Evolutionary conservation across 495 filamentous ascomycete genomes (phyloP), one percentile per base, ranked within the genome.

Genomic region (Penicillium verhagenii): DNA sequence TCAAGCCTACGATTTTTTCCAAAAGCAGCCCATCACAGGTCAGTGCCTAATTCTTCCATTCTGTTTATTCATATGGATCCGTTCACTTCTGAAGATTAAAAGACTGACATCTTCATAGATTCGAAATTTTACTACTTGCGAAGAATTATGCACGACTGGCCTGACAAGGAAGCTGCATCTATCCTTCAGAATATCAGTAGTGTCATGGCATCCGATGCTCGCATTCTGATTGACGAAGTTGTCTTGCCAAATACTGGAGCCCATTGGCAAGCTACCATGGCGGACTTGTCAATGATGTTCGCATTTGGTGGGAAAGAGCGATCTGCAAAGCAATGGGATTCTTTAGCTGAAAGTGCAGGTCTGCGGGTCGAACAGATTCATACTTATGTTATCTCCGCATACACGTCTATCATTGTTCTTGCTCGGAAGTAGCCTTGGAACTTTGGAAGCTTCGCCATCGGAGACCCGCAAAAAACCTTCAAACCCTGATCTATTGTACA

Each of bases 1-100:
- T 13, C 64, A 74, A 50, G 67, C 58, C 1, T 63, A 82, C 24
- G 69, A 83, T 60, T 82, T 86, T 64, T 83, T 78, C 52, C 60
- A 69, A 14, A 49, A 59, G 19, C 79, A 86, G 57, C 66, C 73
- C 0, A 57, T 85, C 11, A 71, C 69, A 72, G 58, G 73, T 74
- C 18, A 25, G 40, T 57, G 20, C 21, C 16, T 9, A 1, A 5
- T 21, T 21, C 2, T n/a, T 21, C 24, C 7, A 25, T 29, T 20
- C 8, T 3, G 4, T 9, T 4, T 38, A 47, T 28, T 7, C 6
- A 28, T 10, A 14, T n/a, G n/a, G n/a, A n/a, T n/a, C n/a, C n/a
- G 5, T 29, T 47, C 11, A 18, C 23, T 4, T 16, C 2, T 20
- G 9, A 42, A 5, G 1, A 13, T 14, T 2, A 1, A 33, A 4